Conservation (phyloP, 2,329 filamentous ascomycete genomes). For the Aspergillus intermedius region DNA sequence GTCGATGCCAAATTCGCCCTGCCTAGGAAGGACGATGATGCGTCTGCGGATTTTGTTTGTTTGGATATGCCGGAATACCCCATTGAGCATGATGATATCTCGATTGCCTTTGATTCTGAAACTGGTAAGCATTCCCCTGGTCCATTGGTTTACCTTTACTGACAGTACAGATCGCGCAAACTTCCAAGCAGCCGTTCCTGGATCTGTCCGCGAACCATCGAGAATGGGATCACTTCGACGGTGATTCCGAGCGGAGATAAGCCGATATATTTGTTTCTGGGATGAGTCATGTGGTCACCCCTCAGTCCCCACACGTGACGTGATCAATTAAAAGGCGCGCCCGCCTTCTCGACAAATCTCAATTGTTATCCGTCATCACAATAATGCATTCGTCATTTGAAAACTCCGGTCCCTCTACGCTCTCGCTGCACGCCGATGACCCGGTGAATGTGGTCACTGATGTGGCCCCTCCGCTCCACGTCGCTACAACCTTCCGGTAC, state of each 20-base stretch:
- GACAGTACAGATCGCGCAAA: constrained; percentile 28
- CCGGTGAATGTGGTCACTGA: constrained; percentile 65
- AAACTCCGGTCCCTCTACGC: constrained; percentile 51
- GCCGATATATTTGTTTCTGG: no score
- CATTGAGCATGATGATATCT: constrained; percentile 87
- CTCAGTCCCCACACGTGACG: not conserved
- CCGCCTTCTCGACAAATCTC: constrained; percentile 13
- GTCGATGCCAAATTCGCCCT: constrained; percentile 88
- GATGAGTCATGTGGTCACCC: not conserved
- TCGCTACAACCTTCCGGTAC: constrained; percentile 89
- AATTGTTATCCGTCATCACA: constrained; percentile 2
- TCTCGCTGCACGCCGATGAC: constrained; percentile 77
- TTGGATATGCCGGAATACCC: constrained; percentile 83
- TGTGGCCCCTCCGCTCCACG: constrained; percentile 82
- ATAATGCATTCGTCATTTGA: constrained; percentile 19
- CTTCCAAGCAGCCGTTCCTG: constrained; percentile 34
- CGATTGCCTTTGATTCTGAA: constrained; percentile 74
- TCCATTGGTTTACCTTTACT: not conserved
- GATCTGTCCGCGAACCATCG: constrained; percentile 32
- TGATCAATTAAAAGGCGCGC: not conserved
- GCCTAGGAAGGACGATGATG: constrained; percentile 51
- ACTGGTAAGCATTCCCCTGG: constrained; percentile 51
- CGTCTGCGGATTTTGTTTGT: constrained; percentile 67
- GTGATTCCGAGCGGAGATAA: constrained; percentile 12
- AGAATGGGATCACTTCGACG: constrained; percentile 37